phyloP scores from a whole-genome alignment of 2,329 filamentous ascomycete genomes.

The Didymella pinodella region DNA sequence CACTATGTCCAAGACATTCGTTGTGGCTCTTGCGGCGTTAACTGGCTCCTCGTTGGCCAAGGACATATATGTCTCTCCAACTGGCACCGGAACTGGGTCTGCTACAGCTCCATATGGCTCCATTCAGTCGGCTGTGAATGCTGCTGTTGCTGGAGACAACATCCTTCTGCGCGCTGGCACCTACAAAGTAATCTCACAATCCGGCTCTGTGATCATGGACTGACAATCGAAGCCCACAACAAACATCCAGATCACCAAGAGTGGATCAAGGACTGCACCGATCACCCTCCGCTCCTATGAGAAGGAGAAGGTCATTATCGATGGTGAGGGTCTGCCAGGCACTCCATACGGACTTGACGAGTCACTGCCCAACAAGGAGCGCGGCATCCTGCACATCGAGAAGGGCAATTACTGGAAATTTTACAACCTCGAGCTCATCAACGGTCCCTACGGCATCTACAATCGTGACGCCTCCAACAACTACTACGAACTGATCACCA shows the following conservation, averaged over 20 bases:
- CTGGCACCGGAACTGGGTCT: slow-evolving; percentile 52
- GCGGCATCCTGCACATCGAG: not conserved
- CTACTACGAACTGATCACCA: not conserved
- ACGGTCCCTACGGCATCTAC: not conserved
- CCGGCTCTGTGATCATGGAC: not conserved
- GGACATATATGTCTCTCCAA: slow-evolving; percentile 58
- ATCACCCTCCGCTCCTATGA: not conserved
- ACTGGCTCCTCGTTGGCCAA: slow-evolving; percentile 10
- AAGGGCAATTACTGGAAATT: not conserved
- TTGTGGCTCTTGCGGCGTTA: slow-evolving; percentile 4
- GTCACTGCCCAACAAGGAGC: not conserved
- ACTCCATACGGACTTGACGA: not conserved
- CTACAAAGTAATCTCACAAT: slow-evolving; percentile 40
- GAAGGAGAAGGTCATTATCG: not conserved
- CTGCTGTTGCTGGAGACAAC: slow-evolving; percentile 57
- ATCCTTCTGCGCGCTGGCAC: slow-evolving; percentile 57
- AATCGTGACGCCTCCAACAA: not conserved
- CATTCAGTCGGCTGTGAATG: slow-evolving; percentile 58
- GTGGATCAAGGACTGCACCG: not conserved
- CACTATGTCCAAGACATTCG: slow-evolving; percentile 2
- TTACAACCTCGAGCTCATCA: not conserved
- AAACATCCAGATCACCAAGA: not conserved
- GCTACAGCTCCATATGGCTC: slow-evolving; percentile 48
- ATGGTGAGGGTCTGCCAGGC: not conserved
- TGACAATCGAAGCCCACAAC: not conserved